Conservation (phyloP, 2,329 filamentous ascomycete species). For the Sarocladiaceae sp. region DNA sequence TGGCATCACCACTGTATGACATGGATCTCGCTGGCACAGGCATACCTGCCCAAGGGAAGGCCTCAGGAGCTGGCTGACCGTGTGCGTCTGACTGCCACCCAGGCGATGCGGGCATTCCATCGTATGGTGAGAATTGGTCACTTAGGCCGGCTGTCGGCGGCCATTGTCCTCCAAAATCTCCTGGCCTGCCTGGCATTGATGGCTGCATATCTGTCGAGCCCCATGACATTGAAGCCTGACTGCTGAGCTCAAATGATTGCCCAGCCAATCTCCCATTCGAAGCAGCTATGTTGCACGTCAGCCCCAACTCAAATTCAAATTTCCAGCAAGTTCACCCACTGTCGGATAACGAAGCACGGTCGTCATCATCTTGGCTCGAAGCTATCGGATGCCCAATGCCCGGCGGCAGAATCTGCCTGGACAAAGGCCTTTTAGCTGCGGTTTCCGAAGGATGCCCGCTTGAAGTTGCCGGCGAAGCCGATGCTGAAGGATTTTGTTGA, state of each 20-base stretch:
- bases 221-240: background rate
- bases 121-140: constrained; percentile 45
- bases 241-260: constrained; percentile 3
- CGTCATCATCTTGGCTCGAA: background rate
- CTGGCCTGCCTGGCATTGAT: background rate
- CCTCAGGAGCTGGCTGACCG: background rate
- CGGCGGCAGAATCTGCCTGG: constrained; percentile 34
- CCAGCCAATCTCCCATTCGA: background rate
- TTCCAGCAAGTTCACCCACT: background rate
- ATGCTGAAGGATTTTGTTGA: constrained; percentile 37
- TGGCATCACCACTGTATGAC: constrained; percentile 42
- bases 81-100: constrained; percentile 1
- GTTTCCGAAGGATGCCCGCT: constrained; percentile 38
- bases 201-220: background rate
- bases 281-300: background rate
- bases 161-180: constrained; percentile 1
- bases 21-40: constrained; percentile 39
- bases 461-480: constrained; percentile 44
- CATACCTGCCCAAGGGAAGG: constrained; percentile 39
- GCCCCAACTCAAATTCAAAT: too few species aligned
- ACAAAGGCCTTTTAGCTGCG: constrained; percentile 35
- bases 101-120: constrained; percentile 30
- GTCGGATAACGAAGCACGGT: constrained; percentile 1
- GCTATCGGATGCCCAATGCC: background rate
- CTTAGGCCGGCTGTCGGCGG: constrained; percentile 34